Evolutionary conservation across 108 stramenopile genomes (phyloP), one percentile per base, ranked within the genome.

Genomic region (Nannochloropsis salina): DNA sequence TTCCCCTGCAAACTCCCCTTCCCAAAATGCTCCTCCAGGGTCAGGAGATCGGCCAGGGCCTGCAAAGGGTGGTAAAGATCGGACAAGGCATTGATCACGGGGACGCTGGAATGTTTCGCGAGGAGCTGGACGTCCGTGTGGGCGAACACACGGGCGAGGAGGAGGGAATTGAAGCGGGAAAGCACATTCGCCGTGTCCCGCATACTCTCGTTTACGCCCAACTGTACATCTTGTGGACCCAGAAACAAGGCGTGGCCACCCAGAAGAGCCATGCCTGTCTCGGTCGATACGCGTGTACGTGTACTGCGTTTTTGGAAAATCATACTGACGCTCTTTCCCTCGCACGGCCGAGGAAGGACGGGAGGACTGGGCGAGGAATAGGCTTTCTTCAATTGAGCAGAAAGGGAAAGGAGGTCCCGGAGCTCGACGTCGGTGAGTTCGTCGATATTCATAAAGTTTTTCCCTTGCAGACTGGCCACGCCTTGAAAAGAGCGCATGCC

Each of bases 241-340:
- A 97, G 92, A 92, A 97, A 96, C n/a, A 98, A 93, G 31, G 94
- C 93, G 44, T 95, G 95, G 21, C 97, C 98, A 47, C 98, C 98
- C 83, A 98, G 90, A 83, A 95, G 83, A 45, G 86, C 89, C 94
- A 96, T 95, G 15, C 98, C 98, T 2, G 98, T 97, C 91, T 98
- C 98, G 9, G 96, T 96, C 51, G 94, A 95, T 8, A 98, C 98
- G 40, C 98, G 94, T 4, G 98, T 98, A 83, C 98, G 94, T 9
- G 96, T 97, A 12, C 94, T 95, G 51, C 96, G 93, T 89, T 98
- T 98, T 89, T 98, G 95, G 87, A 97, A 98, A 84, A 98, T 97
- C 95, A 96, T 97, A 44, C 93, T 90, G 21, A 98, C 86, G 45
- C 94, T 93, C 83, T 96, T 86, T 42, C 97, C 96, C 5, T 88